Evolutionary conservation across 2,329 filamentous ascomycete genomes (phyloP), one percentile per base, ranked within the genome.

Genomic region (Alternaria gaisen): DNA sequence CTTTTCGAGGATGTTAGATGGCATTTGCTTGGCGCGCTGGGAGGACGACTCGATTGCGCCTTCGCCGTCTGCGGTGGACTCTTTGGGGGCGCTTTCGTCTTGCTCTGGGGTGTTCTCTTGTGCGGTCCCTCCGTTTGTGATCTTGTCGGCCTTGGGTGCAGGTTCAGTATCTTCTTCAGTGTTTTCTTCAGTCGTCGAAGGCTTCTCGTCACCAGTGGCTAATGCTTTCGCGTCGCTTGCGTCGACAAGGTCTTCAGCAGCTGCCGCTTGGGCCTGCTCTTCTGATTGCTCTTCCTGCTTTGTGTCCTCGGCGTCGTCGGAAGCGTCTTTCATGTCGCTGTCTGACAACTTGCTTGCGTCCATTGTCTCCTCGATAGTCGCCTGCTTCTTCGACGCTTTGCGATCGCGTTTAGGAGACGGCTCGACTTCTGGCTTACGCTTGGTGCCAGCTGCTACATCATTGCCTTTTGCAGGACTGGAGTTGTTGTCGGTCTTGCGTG

Each of bases 1-100:
- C 72, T 95, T 97, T 73, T 97, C 93, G 3, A 96, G 83, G 24
- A 97, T 88, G 60, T 83, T 88, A 6, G 85, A 86, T 1, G 87
- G 83, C 40, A 85, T 77, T 2, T 81, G 78, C 44, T 84, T 77
- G 68, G 84, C 83, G 42, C 86, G 83, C 52, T 84, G 74, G 18
- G 82, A 77, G 2, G 85, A 83, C 51, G 84, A 80, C 60, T 82
- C 79, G 5, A 88, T 77, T 2, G 85, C 56, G 42, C 68, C 60
- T 42, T 67, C 61, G 50, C 56, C 71, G 22, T 80, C 67, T 59
- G 20, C 72, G 64, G 46, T 40, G 62, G 28, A 58, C 68, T 60
- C 66, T 26, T 74, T 69, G 6, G 65, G 48, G 1, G 68, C 61
- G 34, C 69, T 65, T 10, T 70, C 40, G 3, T 40, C 11, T 34